Conservation (phyloP, 1,284 basidiomycete species). For the Cystobasidiaceae sp. region DNA sequence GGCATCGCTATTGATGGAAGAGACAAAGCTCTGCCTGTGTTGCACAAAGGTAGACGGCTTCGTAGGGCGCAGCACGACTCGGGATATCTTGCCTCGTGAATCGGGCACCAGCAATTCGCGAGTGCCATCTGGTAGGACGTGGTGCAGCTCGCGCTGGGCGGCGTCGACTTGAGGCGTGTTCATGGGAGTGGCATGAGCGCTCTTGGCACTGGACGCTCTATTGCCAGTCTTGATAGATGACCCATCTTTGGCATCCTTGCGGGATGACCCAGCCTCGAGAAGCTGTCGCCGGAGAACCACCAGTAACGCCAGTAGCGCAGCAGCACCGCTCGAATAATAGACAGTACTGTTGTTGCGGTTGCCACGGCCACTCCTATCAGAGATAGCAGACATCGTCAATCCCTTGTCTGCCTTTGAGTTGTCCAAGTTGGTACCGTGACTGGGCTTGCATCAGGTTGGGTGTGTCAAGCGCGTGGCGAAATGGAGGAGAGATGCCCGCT, state of each 20-base stretch:
- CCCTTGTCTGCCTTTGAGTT: no score
- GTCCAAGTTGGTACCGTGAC: no score
- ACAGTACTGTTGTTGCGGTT: no score
- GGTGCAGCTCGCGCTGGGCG: slow-evolving; percentile 38
- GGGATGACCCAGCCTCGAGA: background rate
- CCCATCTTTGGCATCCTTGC: background rate
- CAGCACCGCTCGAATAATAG: slow-evolving; percentile 4
- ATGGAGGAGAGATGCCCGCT: no score
- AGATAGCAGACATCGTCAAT: no score
- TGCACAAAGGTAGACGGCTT: slow-evolving; percentile 43
- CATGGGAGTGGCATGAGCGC: slow-evolving; percentile 10
- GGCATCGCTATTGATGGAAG: background rate
- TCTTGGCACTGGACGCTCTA: background rate
- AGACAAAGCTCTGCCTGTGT: slow-evolving; percentile 41
- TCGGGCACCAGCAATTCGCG: slow-evolving; percentile 41
- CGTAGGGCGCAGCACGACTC: slow-evolving; percentile 47
- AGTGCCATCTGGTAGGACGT: slow-evolving; percentile 34
- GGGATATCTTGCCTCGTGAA: slow-evolving; percentile 44
- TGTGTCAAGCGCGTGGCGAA: no score
- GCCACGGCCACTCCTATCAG: no score
- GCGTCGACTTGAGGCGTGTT: slow-evolving; percentile 40
- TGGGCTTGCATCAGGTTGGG: no score
- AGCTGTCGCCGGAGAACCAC: slow-evolving; percentile 13
- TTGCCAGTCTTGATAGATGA: background rate
- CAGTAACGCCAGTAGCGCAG: slow-evolving; percentile 11